phyloP scores from a whole-genome alignment of 106 monocot species.

The Platanthera guangdongensis region DNA sequence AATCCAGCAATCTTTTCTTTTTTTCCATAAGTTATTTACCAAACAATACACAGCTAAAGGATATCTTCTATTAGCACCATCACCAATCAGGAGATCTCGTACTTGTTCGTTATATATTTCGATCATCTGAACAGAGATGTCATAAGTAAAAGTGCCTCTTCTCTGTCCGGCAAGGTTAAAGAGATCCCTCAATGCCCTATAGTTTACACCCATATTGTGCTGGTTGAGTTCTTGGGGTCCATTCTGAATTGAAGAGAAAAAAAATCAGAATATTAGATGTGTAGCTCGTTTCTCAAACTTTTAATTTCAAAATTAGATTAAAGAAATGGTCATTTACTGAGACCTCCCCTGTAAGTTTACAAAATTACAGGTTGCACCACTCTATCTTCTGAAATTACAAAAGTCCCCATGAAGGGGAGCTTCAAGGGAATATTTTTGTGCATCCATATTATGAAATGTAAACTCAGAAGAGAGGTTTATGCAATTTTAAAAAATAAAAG shows the following conservation, averaged over 20 bases:
- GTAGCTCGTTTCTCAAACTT: neutral
- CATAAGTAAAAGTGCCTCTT: conserved; percentile 31
- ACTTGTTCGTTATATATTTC: conserved; percentile 68
- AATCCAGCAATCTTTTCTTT: neutral
- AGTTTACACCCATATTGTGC: conserved; percentile 43
- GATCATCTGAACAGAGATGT: conserved; percentile 53
- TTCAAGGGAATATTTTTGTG: too few relatives aligned
- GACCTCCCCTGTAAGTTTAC: too few relatives aligned
- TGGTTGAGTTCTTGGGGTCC: conserved; percentile 35
- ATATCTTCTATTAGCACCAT: conserved; percentile 41
- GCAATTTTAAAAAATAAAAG: too few relatives aligned
- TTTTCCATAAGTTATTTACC: neutral
- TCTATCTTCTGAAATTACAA: too few relatives aligned
- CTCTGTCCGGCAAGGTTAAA: conserved; percentile 41
- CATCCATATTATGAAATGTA: too few relatives aligned
- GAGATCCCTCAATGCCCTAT: conserved; percentile 42
- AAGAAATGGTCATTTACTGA: too few relatives aligned
- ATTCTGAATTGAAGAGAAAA: conserved; percentile 16
- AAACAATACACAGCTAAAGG: conserved; percentile 16
- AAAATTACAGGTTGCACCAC: too few relatives aligned
- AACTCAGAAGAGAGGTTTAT: too few relatives aligned
- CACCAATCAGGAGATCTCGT: conserved; percentile 39
- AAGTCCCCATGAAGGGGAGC: too few relatives aligned
- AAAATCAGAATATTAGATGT: neutral
- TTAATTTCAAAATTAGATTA: neutral